Evolutionary conservation across 495 filamentous ascomycete species (phyloP).

Genomic region (Schizothecium vesticola): DNA sequence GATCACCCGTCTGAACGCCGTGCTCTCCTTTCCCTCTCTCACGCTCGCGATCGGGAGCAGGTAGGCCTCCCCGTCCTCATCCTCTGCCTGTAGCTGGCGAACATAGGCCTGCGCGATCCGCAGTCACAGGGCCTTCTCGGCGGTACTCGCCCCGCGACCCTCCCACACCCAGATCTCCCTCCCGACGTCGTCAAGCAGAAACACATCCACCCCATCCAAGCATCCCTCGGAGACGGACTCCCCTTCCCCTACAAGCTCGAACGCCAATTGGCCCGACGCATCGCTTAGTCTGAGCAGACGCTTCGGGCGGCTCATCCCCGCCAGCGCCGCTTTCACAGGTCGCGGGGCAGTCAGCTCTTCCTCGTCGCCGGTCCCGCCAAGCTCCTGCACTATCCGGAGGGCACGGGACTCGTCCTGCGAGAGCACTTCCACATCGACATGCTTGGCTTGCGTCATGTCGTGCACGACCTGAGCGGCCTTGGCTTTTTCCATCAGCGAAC

Average conservation of each 20-base stretch:
- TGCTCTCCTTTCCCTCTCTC: slow-evolving; percentile 48
- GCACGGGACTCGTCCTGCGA: slow-evolving; percentile 52
- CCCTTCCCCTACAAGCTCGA: slow-evolving; percentile 51
- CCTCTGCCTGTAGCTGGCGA: slow-evolving; percentile 39
- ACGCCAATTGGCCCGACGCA: slow-evolving; percentile 46
- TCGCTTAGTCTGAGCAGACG: slow-evolving; percentile 55
- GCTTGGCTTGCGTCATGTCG: slow-evolving; percentile 56
- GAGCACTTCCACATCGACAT: slow-evolving; percentile 56
- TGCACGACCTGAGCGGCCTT: slow-evolving; percentile 59
- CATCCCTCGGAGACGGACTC: slow-evolving; percentile 34
- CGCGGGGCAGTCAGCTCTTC: slow-evolving; percentile 34
- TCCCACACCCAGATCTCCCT: slow-evolving; percentile 57
- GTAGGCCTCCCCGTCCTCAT: slow-evolving; percentile 34
- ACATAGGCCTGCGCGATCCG: slow-evolving; percentile 53
- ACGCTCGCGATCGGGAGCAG: slow-evolving; percentile 50
- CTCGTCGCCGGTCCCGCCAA: slow-evolving; percentile 45
- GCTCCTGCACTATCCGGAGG: slow-evolving; percentile 45
- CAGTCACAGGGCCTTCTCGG: slow-evolving; percentile 53
- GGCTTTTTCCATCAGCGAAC: slow-evolving; percentile 60
- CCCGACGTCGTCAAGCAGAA: slow-evolving; percentile 49
- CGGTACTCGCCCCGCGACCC: slow-evolving; percentile 46
- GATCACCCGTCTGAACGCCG: slow-evolving; percentile 39
- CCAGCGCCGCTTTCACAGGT: slow-evolving; percentile 25
- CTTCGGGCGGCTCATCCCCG: slow-evolving; percentile 29
- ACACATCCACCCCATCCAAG: slow-evolving; percentile 53